These are phyloP conservation scores for Ustulina deusta DNA, from an alignment of 2,329 filamentous ascomycete genomes.

Conservation along the genomic window DNA sequence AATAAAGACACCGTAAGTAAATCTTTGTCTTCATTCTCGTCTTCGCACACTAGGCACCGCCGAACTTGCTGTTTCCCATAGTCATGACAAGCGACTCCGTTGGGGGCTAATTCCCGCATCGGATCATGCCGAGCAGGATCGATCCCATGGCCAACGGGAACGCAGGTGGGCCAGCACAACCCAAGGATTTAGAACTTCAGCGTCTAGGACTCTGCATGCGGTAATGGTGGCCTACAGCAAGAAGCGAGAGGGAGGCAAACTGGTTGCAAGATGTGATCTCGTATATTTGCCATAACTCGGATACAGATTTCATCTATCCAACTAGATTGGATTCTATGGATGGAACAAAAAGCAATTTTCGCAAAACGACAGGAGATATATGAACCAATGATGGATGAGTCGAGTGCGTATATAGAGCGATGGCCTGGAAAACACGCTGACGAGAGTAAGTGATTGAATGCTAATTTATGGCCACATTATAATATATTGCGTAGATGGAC, in stretches of 20 bases:
- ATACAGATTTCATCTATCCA: background rate
- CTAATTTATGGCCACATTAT: constrained; percentile 8
- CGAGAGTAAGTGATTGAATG: constrained; percentile 1
- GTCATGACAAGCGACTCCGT: background rate
- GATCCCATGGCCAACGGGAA: constrained; percentile 9
- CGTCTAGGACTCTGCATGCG: constrained; percentile 13
- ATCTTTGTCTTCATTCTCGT: background rate
- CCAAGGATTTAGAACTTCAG: constrained; percentile 6
- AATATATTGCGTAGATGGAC: constrained; percentile 1
- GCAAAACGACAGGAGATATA: no score
- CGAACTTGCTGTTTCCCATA: background rate
- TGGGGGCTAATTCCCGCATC: constrained; percentile 1
- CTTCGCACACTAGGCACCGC: background rate
- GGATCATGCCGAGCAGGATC: constrained; percentile 30
- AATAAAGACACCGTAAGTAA: no score
- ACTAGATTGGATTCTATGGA: background rate
- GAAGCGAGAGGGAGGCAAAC: background rate
- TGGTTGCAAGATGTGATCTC: background rate
- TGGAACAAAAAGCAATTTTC: background rate
- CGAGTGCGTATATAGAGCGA: no score
- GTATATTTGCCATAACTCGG: background rate
- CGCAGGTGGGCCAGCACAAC: background rate
- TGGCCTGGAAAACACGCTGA: background rate
- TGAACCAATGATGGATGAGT: no score
- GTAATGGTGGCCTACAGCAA: background rate